Percentiles rank a stretch among this genome's conserved stretches.
phyloP scores from a whole-genome alignment of 805 yeast species.

The Hanseniaspora meyeri region DNA sequence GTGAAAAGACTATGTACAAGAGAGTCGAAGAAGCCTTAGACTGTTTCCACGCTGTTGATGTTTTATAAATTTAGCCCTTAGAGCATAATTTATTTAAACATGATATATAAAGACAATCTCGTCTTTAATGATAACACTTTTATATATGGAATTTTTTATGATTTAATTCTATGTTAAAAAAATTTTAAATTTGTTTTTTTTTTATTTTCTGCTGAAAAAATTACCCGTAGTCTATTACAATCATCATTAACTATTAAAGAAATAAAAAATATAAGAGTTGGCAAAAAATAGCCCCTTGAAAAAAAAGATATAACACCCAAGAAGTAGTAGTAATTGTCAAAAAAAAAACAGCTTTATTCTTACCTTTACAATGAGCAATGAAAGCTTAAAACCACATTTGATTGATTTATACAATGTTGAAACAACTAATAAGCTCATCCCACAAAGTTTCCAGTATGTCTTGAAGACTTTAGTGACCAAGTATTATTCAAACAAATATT shows the following conservation, averaged over 20 bases:
- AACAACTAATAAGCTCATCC: not conserved
- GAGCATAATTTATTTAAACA: not conserved
- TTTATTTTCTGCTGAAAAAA: not conserved
- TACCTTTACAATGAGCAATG: not conserved
- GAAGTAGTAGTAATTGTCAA: no score
- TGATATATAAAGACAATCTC: not conserved
- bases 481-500: conserved; percentile 7
- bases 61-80: conserved; percentile 2
- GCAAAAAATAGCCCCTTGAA: no score
- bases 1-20: conserved; percentile 93
- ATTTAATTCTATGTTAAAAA: not conserved
- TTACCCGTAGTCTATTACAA: not conserved
- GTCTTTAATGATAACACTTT: not conserved
- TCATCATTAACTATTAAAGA: not conserved
- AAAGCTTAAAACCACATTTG: not conserved
- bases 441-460: conserved; percentile 1
- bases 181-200: not conserved
- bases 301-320: no score
- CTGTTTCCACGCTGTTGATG: conserved; percentile 57
- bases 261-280: no score
- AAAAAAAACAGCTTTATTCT: no score
- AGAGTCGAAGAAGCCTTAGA: conserved; percentile 76
- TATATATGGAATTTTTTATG: not conserved
- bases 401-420: conserved; percentile 6
- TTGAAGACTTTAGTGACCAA: not conserved